Evolutionary conservation across 2,329 filamentous ascomycete genomes (phyloP), one percentile per base, ranked within the genome.

Genomic region (Colletotrichum cereale): DNA sequence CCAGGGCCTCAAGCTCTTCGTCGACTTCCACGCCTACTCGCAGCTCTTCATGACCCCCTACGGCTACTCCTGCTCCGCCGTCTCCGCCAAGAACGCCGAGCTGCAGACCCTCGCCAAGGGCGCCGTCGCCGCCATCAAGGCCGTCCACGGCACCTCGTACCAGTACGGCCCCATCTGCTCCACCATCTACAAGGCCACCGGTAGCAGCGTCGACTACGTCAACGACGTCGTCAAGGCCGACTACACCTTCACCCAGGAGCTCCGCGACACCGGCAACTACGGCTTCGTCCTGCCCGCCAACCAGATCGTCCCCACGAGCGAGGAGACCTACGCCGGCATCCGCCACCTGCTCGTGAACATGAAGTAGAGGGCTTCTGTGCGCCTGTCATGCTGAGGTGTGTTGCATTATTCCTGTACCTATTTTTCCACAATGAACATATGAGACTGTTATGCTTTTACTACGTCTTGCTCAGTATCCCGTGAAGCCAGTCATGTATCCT

Each of bases 181-280:
- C 52, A 91, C 88, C 38, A 89, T 92, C 74, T 92, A 92, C 79
- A 84, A 87, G 73, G 87, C 88, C 0, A 80, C 82, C 0, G 85
- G 84, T 29, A 82, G 77, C 65, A 84, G 81, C 56, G 82, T 84
- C 29, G 86, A 88, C 76, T 87, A 84, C 68, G 81, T 81, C 56
- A 77, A 77, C 26, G 85, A 85, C 57, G 80, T 85, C 5, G 78
- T 81, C 60, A 78, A 79, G 47, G 81, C 85, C 2, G 82, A 84
- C 66, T 79, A 84, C 57, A 78, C 78, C 31, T 85, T 84, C 74
- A 81, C 82, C 1, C 76, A 79, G 11, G 84, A 85, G 77, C 79
- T 85, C 52, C 75, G 61, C 57, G 81, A 80, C 69, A 75, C 77
- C 2, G 82, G 82, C 3, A 74, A 76, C 65, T 79, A 80, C 62